Conservation (phyloP, 2,329 filamentous ascomycete genomes). For the Endothia cerciana region DNA sequence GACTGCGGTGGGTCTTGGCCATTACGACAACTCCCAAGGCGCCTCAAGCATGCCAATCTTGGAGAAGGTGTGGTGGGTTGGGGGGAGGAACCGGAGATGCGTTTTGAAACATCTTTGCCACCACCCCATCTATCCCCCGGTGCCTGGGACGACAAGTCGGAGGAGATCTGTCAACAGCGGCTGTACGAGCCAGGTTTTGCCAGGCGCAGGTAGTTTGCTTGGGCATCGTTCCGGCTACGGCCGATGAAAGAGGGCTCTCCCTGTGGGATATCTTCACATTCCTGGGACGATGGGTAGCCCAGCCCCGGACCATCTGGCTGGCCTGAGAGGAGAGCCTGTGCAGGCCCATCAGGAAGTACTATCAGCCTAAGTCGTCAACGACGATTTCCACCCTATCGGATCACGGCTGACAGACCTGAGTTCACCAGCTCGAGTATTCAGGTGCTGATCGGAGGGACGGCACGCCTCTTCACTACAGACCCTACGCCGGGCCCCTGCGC, state of each 20-base stretch:
- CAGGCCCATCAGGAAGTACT: too few relatives aligned
- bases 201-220: too few relatives aligned
- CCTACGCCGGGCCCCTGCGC: neutral
- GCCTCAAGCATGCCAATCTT: neutral
- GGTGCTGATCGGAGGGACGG: too few relatives aligned
- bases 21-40: neutral
- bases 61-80: neutral
- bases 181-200: neutral
- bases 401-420: neutral
- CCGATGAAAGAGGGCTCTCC: too few relatives aligned
- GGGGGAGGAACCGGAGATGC: neutral
- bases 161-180: neutral
- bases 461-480: too few relatives aligned
- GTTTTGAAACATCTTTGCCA: conserved; percentile 1
- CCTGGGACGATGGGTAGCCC: neutral
- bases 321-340: too few relatives aligned
- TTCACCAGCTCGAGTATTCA: neutral
- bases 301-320: neutral
- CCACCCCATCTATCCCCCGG: neutral
- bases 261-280: neutral
- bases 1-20: neutral
- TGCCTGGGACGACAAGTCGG: neutral
- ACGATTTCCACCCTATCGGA: neutral
- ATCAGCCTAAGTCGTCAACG: too few relatives aligned
- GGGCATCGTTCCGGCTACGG: too few relatives aligned